Percentiles rank a stretch among this genome's conserved stretches.
Conservation (phyloP, 202 grass and related monocot genomes). For the Setaria viridis region DNA sequence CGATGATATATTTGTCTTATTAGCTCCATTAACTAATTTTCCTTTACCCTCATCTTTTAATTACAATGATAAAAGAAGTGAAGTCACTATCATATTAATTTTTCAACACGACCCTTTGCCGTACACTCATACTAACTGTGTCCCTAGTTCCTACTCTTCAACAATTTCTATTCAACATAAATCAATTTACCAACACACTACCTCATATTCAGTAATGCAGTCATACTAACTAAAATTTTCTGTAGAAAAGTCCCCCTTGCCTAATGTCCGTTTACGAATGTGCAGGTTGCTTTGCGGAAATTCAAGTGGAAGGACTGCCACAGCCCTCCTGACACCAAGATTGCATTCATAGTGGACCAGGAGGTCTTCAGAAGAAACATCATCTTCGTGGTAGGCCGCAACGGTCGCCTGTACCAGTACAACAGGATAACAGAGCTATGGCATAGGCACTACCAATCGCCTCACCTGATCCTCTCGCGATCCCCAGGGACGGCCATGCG, state of each 20-base stretch:
- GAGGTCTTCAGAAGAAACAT: slow-evolving; percentile 84
- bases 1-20: not conserved
- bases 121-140: not conserved
- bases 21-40: not conserved
- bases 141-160: not conserved
- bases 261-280: not conserved
- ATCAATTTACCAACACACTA: slow-evolving; percentile 3
- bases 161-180: not conserved
- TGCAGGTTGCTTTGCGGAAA: slow-evolving; percentile 74
- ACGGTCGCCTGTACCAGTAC: slow-evolving; percentile 85
- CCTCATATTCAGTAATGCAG: not conserved
- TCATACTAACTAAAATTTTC: not conserved
- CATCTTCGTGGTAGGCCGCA: slow-evolving; percentile 73
- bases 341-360: slow-evolving; percentile 94
- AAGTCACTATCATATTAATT: not conserved
- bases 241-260: not conserved
- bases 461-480: slow-evolving; percentile 82
- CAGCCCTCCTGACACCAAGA: slow-evolving; percentile 72
- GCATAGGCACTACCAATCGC: slow-evolving; percentile 88
- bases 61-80: not conserved
- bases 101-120: not conserved
- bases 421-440: slow-evolving; percentile 95
- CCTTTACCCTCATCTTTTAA: not conserved
- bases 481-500: slow-evolving; percentile 81
- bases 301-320: slow-evolving; percentile 98